These are phyloP conservation scores for Ustilago nuda DNA, from an alignment of 1,284 basidiomycete species.

Conservation along the genomic window DNA sequence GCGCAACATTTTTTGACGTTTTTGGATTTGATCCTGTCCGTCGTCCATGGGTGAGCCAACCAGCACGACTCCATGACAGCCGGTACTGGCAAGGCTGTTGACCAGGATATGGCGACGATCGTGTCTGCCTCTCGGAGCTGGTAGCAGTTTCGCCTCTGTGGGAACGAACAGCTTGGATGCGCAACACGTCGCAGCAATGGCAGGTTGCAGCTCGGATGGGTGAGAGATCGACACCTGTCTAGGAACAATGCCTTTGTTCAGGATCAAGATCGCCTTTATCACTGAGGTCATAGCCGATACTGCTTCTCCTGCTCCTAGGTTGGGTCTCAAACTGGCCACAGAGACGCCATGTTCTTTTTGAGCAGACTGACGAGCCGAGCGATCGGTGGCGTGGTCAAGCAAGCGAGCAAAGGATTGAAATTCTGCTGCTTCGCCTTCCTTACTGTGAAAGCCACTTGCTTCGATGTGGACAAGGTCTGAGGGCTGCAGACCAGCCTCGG, in stretches of 20 bases:
- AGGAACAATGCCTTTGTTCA: conserved; percentile 33
- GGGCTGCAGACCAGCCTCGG: conserved; percentile 12
- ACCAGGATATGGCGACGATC: conserved; percentile 32
- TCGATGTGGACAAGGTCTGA: conserved; percentile 44
- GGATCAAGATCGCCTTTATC: conserved; percentile 49
- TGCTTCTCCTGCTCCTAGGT: conserved; percentile 48
- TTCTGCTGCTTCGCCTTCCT: conserved; percentile 38
- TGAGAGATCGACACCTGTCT: conserved; percentile 30
- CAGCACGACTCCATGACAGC: conserved; percentile 36
- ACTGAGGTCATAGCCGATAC: conserved; percentile 49
- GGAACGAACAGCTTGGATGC: conserved; percentile 27
- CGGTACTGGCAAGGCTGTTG: conserved; percentile 40
- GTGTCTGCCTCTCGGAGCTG: background rate
- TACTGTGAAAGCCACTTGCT: conserved; percentile 38
- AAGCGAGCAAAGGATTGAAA: conserved; percentile 37
- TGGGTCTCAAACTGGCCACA: conserved; percentile 39
- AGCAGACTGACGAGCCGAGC: background rate
- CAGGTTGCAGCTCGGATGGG: conserved; percentile 26
- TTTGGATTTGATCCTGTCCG: background rate
- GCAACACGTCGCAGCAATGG: conserved; percentile 19
- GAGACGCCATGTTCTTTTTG: conserved; percentile 12
- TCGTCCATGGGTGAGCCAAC: conserved; percentile 17
- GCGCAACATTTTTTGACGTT: too few relatives aligned
- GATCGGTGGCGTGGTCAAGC: background rate
- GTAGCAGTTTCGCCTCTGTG: conserved; percentile 17